phyloP scores from a whole-genome alignment of 2,329 filamentous ascomycete species.

The Colletotrichum gigasporum region DNA sequence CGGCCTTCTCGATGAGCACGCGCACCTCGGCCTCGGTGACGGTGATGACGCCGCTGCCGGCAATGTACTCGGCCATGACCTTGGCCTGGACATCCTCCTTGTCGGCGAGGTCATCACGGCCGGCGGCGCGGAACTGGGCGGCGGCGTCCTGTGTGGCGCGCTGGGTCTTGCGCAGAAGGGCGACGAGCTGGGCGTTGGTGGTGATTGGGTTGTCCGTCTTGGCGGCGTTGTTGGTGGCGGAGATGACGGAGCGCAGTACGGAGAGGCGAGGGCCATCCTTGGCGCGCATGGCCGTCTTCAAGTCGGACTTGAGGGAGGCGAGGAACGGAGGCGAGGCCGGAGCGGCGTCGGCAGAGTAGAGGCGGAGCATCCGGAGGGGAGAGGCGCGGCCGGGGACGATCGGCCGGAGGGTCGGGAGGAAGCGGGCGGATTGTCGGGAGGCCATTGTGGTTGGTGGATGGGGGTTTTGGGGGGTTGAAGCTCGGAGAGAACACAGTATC shows the following conservation, averaged over 20 bases:
- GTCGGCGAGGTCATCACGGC: slow-evolving; percentile 73
- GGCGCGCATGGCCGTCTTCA: slow-evolving; percentile 73
- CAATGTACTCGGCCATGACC: slow-evolving; percentile 73
- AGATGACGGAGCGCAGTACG: slow-evolving; percentile 74
- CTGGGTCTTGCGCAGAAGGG: slow-evolving; percentile 72
- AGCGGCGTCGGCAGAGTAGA: slow-evolving; percentile 36
- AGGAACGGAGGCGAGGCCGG: slow-evolving; percentile 57
- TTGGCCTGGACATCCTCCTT: slow-evolving; percentile 74
- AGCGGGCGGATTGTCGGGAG: slow-evolving; percentile 36
- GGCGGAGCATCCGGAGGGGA: slow-evolving; percentile 28
- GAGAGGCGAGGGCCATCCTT: slow-evolving; percentile 72
- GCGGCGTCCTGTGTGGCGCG: slow-evolving; percentile 66
- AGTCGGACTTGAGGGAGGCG: slow-evolving; percentile 65
- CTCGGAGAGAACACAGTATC: background rate
- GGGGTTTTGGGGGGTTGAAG: background rate
- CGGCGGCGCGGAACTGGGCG: slow-evolving; percentile 70
- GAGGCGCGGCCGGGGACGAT: slow-evolving; percentile 24
- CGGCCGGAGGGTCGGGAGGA: slow-evolving; percentile 36
- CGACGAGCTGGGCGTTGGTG: slow-evolving; percentile 75
- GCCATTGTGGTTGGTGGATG: slow-evolving; percentile 34
- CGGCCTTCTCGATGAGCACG: slow-evolving; percentile 58
- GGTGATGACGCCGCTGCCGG: slow-evolving; percentile 66
- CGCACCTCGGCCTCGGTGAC: slow-evolving; percentile 68
- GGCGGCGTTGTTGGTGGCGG: slow-evolving; percentile 77
- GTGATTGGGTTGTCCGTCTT: slow-evolving; percentile 77